Percentiles rank a stretch among this genome's conserved stretches.
phyloP scores from a whole-genome alignment of 805 yeast genomes.

The Cyberlindnera petersonii region DNA sequence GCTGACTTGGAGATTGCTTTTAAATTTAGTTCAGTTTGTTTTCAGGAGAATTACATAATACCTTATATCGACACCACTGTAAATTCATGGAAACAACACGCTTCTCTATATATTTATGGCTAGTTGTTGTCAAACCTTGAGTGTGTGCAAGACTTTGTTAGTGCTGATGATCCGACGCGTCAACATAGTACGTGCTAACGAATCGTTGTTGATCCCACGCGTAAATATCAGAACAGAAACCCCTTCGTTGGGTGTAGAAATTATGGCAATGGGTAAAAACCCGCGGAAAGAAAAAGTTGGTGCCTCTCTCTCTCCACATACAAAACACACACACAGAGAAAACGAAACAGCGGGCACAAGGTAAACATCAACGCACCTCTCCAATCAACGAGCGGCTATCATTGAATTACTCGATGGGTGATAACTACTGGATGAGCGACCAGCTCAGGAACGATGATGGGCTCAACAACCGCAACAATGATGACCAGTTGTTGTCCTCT shows the following conservation, averaged over 20 bases:
- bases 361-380: too few relatives aligned
- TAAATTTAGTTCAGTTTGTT: slow-evolving; percentile 8
- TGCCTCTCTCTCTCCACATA: slow-evolving; percentile 1
- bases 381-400: too few relatives aligned
- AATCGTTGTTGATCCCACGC: too few relatives aligned
- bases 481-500: slow-evolving; percentile 36
- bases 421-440: slow-evolving; percentile 28
- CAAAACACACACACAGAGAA: background rate
- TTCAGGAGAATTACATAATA: slow-evolving; percentile 6
- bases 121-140: too few relatives aligned
- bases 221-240: slow-evolving; percentile 7
- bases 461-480: slow-evolving; percentile 15
- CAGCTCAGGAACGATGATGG: slow-evolving; percentile 26
- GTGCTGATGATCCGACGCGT: background rate
- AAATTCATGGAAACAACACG: too few relatives aligned
- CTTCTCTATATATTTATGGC: too few relatives aligned
- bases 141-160: background rate
- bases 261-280: too few relatives aligned
- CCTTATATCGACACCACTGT: background rate
- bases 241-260: too few relatives aligned
- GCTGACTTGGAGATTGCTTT: slow-evolving; percentile 5
- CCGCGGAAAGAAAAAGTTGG: background rate
- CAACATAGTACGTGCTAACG: too few relatives aligned
- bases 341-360: background rate
- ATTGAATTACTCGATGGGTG: slow-evolving; percentile 25